Percentiles rank a stretch among this genome's conserved stretches.
Conservation (phyloP, 2,329 filamentous ascomycete genomes). For the Aspergillus unguis region DNA sequence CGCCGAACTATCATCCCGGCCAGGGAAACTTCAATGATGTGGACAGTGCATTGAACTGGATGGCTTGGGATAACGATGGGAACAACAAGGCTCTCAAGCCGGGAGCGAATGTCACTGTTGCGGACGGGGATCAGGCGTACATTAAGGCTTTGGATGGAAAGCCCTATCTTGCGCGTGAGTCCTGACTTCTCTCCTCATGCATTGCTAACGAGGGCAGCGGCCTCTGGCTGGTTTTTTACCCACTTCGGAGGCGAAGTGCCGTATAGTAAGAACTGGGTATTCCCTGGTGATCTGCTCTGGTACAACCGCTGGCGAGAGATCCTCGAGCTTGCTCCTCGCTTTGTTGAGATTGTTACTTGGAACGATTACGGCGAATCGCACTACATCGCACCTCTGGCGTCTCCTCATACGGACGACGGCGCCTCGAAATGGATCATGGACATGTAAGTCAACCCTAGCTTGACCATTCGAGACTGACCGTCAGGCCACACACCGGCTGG, state of each 20-base stretch:
- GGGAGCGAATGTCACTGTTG: slow-evolving; percentile 41
- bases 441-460: slow-evolving; percentile 36
- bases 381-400: slow-evolving; percentile 51
- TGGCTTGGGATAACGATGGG: slow-evolving; percentile 43
- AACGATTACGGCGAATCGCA: slow-evolving; percentile 57
- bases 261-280: slow-evolving; percentile 54
- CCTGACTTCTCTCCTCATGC: not conserved
- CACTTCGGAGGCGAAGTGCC: slow-evolving; percentile 46
- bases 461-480: not conserved
- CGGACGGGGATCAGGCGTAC: slow-evolving; percentile 36
- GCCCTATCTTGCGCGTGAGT: slow-evolving; percentile 49
- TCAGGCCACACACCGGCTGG: slow-evolving; percentile 52
- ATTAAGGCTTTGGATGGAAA: slow-evolving; percentile 36
- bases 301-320: slow-evolving; percentile 44
- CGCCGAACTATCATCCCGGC: slow-evolving; percentile 50
- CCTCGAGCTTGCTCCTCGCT: slow-evolving; percentile 45
- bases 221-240: slow-evolving; percentile 53
- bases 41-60: slow-evolving; percentile 46
- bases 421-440: slow-evolving; percentile 51
- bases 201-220: slow-evolving; percentile 26
- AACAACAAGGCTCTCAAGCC: slow-evolving; percentile 50
- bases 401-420: slow-evolving; percentile 37
- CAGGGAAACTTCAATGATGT: slow-evolving; percentile 37
- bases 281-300: slow-evolving; percentile 46
- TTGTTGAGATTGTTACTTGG: slow-evolving; percentile 49